phyloP scores from a whole-genome alignment of 1,284 basidiomycete genomes.

The Wallemia ichthyophaga region DNA sequence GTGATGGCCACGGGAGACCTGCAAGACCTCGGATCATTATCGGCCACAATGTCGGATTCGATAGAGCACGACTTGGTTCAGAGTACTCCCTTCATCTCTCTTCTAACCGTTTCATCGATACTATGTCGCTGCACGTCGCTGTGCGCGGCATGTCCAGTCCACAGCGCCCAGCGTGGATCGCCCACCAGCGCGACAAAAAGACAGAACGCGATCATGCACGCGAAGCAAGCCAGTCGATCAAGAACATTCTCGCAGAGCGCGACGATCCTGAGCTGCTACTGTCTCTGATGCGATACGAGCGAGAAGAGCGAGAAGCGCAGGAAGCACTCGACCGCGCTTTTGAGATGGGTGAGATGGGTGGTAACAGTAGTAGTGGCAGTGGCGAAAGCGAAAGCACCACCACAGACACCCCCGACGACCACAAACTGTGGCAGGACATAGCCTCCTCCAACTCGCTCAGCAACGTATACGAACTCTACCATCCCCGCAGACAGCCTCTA shows the following conservation, averaged over 20 bases:
- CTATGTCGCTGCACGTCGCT: slow-evolving; percentile 80
- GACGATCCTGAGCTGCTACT: neutral
- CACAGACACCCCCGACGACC: too few species aligned
- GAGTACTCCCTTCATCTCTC: slow-evolving; percentile 50
- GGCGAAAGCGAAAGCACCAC: too few species aligned
- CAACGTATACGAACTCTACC: slow-evolving; percentile 74
- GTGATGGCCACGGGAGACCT: slow-evolving; percentile 7
- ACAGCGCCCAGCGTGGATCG: slow-evolving; percentile 76
- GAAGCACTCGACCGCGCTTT: slow-evolving; percentile 13
- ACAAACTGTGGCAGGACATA: slow-evolving; percentile 70
- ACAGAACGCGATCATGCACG: slow-evolving; percentile 21
- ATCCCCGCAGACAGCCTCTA: slow-evolving; percentile 29
- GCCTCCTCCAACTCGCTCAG: slow-evolving; percentile 74
- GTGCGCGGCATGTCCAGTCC: slow-evolving; percentile 82
- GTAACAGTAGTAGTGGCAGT: too few species aligned
- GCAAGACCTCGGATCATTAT: slow-evolving; percentile 35
- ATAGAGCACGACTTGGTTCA: slow-evolving; percentile 50
- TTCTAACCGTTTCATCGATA: slow-evolving; percentile 63
- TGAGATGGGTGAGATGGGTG: too few species aligned
- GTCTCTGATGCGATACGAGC: slow-evolving; percentile 16
- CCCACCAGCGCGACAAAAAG: slow-evolving; percentile 31
- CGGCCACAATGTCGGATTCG: slow-evolving; percentile 88
- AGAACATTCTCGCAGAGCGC: slow-evolving; percentile 5
- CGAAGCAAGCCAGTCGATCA: slow-evolving; percentile 28
- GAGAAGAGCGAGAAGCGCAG: slow-evolving; percentile 22